phyloP scores from a whole-genome alignment of 139 green algal species.

The Picochlorum sp. region DNA sequence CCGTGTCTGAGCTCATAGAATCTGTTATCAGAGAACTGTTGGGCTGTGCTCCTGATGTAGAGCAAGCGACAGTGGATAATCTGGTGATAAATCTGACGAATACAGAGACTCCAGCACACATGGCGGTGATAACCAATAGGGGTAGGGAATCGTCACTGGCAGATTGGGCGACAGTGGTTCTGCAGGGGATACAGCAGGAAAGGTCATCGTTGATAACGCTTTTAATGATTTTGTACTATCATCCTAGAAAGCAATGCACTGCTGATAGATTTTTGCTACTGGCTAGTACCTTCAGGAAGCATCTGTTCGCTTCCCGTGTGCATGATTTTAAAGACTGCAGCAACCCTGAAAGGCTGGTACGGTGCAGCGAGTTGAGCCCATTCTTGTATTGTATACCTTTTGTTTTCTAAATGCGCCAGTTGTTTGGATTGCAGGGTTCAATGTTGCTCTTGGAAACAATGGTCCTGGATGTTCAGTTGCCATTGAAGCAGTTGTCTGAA shows the following conservation, averaged over 20 bases:
- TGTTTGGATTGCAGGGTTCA: conserved; percentile 12
- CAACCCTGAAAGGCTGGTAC: not conserved
- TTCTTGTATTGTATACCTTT: no score
- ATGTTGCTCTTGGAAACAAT: conserved; percentile 39
- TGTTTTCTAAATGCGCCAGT: not conserved
- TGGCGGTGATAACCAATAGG: not conserved
- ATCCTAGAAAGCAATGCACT: conserved; percentile 28
- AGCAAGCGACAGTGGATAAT: conserved; percentile 7
- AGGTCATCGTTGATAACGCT: conserved; percentile 39
- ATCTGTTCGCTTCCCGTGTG: conserved; percentile 14
- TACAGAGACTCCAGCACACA: not conserved
- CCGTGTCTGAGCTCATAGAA: conserved; percentile 28
- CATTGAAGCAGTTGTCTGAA: conserved; percentile 4
- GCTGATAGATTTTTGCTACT: conserved; percentile 32
- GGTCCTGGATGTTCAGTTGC: conserved; percentile 18
- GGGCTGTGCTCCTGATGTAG: conserved; percentile 6
- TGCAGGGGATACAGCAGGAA: conserved; percentile 16
- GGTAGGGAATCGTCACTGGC: not conserved
- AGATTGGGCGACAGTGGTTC: not conserved
- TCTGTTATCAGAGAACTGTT: conserved; percentile 18
- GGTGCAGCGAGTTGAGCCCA: no score
- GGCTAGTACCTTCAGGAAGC: conserved; percentile 23
- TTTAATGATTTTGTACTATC: conserved; percentile 47
- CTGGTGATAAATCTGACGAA: not conserved
- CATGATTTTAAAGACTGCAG: not conserved